These are phyloP conservation scores for Metrosideros polymorpha DNA, from an alignment of 441 rosid genomes.

Conservation along the genomic window DNA sequence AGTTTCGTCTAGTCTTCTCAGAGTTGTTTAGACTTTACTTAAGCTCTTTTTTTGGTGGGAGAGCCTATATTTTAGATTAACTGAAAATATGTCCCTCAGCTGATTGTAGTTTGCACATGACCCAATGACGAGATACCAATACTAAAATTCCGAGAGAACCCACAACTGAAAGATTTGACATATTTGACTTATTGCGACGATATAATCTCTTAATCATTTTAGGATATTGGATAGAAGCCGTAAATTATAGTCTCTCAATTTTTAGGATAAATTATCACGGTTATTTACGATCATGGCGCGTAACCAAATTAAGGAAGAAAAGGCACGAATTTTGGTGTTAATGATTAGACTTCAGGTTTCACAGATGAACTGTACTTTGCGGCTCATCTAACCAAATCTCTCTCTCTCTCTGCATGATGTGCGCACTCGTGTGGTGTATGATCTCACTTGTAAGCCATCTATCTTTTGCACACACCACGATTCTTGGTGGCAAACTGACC, in stretches of 20 bases:
- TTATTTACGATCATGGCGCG: background rate
- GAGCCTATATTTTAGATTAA: background rate
- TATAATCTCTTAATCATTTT: background rate
- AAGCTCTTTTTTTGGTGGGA: background rate
- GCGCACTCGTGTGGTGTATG: background rate
- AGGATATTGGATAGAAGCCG: background rate
- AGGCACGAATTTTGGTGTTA: background rate
- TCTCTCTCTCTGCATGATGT: background rate
- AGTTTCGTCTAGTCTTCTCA: constrained; percentile 12
- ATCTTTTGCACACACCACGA: background rate
- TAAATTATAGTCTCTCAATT: background rate
- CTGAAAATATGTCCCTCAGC: background rate
- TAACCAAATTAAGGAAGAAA: background rate
- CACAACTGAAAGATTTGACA: background rate
- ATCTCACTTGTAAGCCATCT: background rate
- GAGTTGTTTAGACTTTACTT: background rate
- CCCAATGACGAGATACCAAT: background rate
- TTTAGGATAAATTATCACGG: background rate
- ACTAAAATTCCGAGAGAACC: background rate
- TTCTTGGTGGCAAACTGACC: background rate
- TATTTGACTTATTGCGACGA: background rate
- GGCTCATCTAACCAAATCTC: background rate
- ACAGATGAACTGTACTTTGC: background rate
- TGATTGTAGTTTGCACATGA: background rate
- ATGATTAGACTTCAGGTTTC: background rate